These are phyloP conservation scores for Hypholoma fasciculare DNA, from an alignment of 768 basidiomycete genomes.

Conservation along the genomic window DNA sequence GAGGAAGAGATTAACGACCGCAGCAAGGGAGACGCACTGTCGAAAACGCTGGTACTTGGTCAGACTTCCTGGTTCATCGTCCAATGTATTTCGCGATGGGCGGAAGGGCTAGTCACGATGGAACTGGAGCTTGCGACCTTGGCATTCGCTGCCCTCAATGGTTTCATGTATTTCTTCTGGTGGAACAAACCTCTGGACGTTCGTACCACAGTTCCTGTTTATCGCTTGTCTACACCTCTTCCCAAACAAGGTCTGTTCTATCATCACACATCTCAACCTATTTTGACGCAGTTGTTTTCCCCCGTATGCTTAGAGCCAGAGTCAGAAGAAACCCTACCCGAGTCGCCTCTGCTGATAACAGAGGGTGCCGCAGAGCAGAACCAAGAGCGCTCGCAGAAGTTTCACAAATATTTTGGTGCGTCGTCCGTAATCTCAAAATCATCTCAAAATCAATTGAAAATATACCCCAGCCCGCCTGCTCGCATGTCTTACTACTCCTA, in stretches of 20 bases:
- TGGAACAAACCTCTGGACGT: conserved; percentile 38
- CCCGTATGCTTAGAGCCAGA: too few relatives aligned
- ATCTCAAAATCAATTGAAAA: too few relatives aligned
- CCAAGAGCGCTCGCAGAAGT: too few relatives aligned
- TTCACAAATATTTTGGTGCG: too few relatives aligned
- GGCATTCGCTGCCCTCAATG: conserved; percentile 30
- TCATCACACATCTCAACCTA: too few relatives aligned
- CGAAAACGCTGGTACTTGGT: conserved; percentile 29
- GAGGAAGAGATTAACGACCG: conserved; percentile 17
- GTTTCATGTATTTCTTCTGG: conserved; percentile 32
- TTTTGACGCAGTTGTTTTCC: too few relatives aligned
- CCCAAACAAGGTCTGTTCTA: neutral
- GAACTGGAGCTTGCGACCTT: conserved; percentile 36
- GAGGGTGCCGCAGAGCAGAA: too few relatives aligned
- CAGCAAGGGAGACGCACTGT: conserved; percentile 30
- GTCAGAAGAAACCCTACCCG: too few relatives aligned
- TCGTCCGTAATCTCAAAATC: too few relatives aligned
- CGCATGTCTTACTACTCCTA: neutral
- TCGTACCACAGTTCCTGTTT: conserved; percentile 10
- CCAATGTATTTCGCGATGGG: conserved; percentile 25
- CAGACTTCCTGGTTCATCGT: conserved; percentile 35
- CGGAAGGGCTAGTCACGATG: conserved; percentile 24
- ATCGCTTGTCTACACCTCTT: conserved; percentile 2
- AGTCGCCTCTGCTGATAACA: too few relatives aligned
- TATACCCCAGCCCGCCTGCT: neutral